Evolutionary conservation across 805 yeast genomes (phyloP).

Genomic region (Saccharomycopsis synnaedendra): DNA sequence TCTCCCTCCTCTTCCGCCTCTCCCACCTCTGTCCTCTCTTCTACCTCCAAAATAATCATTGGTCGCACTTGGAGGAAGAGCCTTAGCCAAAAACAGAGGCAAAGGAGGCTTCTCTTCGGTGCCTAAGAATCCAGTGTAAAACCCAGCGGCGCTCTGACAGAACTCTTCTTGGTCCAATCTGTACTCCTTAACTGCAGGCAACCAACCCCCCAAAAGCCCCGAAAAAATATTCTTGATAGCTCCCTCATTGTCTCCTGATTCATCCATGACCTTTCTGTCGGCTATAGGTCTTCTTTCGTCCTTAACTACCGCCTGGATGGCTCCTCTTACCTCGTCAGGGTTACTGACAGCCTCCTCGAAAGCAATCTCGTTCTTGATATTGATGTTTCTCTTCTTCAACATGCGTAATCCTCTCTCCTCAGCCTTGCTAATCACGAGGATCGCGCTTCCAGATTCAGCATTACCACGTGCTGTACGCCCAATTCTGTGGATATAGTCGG

Average conservation of each 20-base stretch:
- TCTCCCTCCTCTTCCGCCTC: background rate
- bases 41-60: too few species aligned
- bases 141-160: background rate
- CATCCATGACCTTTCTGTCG: background rate
- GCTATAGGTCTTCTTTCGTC: background rate
- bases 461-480: conserved; percentile 91
- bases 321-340: background rate
- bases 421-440: conserved; percentile 40
- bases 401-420: conserved; percentile 46
- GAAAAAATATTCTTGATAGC: too few species aligned
- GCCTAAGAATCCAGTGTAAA: background rate
- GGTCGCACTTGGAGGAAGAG: too few species aligned
- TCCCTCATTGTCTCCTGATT: background rate
- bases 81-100: too few species aligned
- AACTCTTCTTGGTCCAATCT: background rate
- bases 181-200: background rate
- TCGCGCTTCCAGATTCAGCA: conserved; percentile 63
- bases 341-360: conserved; percentile 26
- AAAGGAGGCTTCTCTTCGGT: background rate
- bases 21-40: background rate
- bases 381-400: conserved; percentile 43
- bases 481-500: conserved; percentile 85
- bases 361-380: conserved; percentile 34
- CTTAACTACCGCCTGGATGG: background rate
- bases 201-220: too few species aligned